A percentile compares a stretch with the other conserved stretches of the same genome.
phyloP scores from a whole-genome alignment of 225 moss, liverwort and hornwort species.

The Lunularia cruciata region DNA sequence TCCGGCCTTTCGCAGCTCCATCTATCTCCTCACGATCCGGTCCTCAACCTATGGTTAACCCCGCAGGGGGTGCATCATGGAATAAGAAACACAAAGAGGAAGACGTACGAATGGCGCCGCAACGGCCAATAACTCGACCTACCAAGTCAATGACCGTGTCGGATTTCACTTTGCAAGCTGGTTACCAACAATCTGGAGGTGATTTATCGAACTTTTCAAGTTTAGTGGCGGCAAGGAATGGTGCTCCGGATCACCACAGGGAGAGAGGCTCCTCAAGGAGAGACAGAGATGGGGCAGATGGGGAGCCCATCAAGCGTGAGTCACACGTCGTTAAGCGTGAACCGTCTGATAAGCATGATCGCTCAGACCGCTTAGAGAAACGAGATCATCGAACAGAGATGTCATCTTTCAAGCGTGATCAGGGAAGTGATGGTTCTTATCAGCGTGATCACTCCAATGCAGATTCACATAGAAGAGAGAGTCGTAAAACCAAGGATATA shows the following conservation, averaged over 20 bases:
- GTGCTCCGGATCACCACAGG: constrained; percentile 71
- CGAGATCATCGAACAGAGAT: constrained; percentile 45
- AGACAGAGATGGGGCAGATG: constrained; percentile 68
- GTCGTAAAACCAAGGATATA: constrained; percentile 52
- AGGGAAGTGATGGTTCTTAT: constrained; percentile 42
- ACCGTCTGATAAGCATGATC: constrained; percentile 39
- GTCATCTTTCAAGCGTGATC: constrained; percentile 43
- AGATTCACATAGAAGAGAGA: constrained; percentile 48
- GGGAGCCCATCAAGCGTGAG: constrained; percentile 60
- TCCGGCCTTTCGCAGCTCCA: constrained; percentile 61
- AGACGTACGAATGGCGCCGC: constrained; percentile 69
- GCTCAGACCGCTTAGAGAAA: constrained; percentile 37
- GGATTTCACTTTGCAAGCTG: constrained; percentile 52
- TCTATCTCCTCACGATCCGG: constrained; percentile 79
- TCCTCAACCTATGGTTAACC: constrained; percentile 83
- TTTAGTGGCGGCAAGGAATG: constrained; percentile 75
- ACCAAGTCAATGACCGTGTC: constrained; percentile 79
- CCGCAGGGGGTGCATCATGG: constrained; percentile 69
- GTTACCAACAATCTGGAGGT: constrained; percentile 52
- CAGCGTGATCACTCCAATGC: constrained; percentile 46
- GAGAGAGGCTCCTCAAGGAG: constrained; percentile 63
- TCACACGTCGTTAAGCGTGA: constrained; percentile 63
- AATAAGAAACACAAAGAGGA: constrained; percentile 90
- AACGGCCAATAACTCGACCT: constrained; percentile 69
- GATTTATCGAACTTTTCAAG: constrained; percentile 64